These are phyloP conservation scores for Scenedesmus sp. DNA, from an alignment of 163 green algal species.

Conservation along the genomic window DNA sequence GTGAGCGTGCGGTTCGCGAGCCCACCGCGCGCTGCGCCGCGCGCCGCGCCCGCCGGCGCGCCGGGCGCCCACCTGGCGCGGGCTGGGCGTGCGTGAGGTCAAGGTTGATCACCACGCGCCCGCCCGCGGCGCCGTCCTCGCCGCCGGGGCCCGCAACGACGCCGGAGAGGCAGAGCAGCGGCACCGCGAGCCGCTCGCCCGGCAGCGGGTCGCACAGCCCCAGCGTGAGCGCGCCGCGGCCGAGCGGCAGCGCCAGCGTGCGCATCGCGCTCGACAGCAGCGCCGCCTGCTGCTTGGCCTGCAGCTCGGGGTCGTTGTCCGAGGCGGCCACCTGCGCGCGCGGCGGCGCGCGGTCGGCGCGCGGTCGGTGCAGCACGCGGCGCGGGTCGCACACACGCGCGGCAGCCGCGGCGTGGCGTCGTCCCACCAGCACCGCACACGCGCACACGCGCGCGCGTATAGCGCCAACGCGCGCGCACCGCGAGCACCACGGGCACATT, in stretches of 20 bases:
- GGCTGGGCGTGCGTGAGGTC: constrained; percentile 67
- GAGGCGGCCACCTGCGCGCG: constrained; percentile 47
- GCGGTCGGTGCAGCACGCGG: too few species aligned
- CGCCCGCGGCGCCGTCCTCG: background rate
- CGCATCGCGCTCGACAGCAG: constrained; percentile 77
- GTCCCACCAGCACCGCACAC: too few species aligned
- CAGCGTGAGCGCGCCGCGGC: constrained; percentile 88
- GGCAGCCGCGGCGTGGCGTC: too few species aligned
- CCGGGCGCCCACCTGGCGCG: constrained; percentile 43
- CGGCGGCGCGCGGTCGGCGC: too few species aligned
- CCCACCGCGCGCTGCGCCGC: too few species aligned
- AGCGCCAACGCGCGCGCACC: too few species aligned
- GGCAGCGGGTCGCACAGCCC: constrained; percentile 77
- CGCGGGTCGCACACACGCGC: too few species aligned
- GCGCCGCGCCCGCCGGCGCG: background rate
- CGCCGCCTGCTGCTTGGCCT: constrained; percentile 72
- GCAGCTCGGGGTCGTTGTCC: constrained; percentile 57
- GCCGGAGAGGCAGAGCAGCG: constrained; percentile 80
- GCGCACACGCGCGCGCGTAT: too few species aligned
- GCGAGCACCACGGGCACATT: constrained; percentile 22
- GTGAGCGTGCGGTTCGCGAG: too few species aligned
- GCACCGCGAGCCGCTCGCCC: constrained; percentile 86
- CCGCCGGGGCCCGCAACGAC: constrained; percentile 19
- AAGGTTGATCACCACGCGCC: constrained; percentile 65
- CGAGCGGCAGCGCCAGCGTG: constrained; percentile 84